These are phyloP conservation scores for Hordeum marinum DNA, from an alignment of 176 grass and related monocot genomes.

Conservation along the genomic window DNA sequence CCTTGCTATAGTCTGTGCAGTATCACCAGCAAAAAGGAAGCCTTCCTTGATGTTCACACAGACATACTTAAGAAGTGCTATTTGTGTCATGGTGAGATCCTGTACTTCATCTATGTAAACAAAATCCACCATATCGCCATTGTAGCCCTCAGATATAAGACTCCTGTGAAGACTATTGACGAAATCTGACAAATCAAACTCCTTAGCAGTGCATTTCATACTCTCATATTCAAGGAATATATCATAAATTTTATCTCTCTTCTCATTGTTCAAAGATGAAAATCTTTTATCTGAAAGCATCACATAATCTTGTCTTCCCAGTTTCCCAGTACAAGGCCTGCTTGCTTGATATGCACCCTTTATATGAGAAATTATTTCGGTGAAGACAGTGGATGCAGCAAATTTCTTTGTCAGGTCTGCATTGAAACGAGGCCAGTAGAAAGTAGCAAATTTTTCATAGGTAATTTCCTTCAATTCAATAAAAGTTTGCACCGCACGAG, in stretches of 20 bases:
- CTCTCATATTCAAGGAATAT: slow-evolving; percentile 79
- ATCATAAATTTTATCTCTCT: slow-evolving; percentile 57
- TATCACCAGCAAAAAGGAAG: slow-evolving; percentile 87
- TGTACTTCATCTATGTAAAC: slow-evolving; percentile 96
- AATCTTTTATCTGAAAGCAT: slow-evolving; percentile 67
- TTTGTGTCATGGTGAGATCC: slow-evolving; percentile 76
- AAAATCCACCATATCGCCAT: slow-evolving; percentile 49
- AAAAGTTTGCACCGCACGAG: slow-evolving; percentile 46
- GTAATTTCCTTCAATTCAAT: slow-evolving; percentile 73
- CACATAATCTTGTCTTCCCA: slow-evolving; percentile 51
- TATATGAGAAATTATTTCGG: slow-evolving; percentile 92
- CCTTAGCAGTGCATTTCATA: slow-evolving; percentile 44
- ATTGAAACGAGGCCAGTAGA: slow-evolving; percentile 82
- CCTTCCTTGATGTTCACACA: slow-evolving; percentile 72
- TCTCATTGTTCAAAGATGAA: slow-evolving; percentile 45
- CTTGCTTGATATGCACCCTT: slow-evolving; percentile 40
- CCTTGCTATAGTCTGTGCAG: slow-evolving; percentile 80
- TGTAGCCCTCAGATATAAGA: slow-evolving; percentile 38
- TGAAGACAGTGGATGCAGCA: slow-evolving; percentile 70
- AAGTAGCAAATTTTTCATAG: slow-evolving; percentile 69
- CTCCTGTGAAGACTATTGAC: slow-evolving; percentile 50
- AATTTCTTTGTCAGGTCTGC: slow-evolving; percentile 57
- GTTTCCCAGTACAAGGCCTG: background rate
- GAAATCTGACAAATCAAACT: slow-evolving; percentile 90
- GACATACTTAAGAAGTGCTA: slow-evolving; percentile 73